These are phyloP conservation scores for Podospora appendiculata DNA, from an alignment of 495 filamentous ascomycete genomes.

Conservation along the genomic window DNA sequence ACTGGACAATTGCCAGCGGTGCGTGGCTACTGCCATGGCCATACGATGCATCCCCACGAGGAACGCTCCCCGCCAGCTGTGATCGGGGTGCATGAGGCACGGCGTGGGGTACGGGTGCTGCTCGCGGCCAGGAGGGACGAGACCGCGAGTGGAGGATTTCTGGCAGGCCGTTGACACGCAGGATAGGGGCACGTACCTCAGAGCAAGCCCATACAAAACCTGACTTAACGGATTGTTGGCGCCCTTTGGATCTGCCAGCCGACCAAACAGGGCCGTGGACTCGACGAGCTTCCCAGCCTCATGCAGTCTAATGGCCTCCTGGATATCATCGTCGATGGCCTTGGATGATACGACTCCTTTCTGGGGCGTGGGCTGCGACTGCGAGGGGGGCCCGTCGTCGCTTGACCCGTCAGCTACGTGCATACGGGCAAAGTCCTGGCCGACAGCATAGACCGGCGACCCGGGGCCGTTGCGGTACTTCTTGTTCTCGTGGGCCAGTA, in stretches of 20 bases:
- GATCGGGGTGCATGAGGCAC: slow-evolving; percentile 1
- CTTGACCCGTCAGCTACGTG: slow-evolving; percentile 15
- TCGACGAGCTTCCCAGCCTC: slow-evolving; percentile 67
- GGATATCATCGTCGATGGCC: slow-evolving; percentile 68
- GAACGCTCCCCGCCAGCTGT: background rate
- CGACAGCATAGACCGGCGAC: slow-evolving; percentile 18
- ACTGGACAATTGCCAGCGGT: slow-evolving; percentile 5
- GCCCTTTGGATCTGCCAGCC: slow-evolving; percentile 76
- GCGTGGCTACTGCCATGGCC: slow-evolving; percentile 11
- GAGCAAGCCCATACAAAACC: slow-evolving; percentile 89
- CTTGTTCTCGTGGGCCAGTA: slow-evolving; percentile 64
- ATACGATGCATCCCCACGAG: slow-evolving; percentile 6
- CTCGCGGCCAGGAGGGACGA: background rate
- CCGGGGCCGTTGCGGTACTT: slow-evolving; percentile 33
- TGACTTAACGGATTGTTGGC: slow-evolving; percentile 90
- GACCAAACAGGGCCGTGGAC: slow-evolving; percentile 81
- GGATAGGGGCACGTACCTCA: slow-evolving; percentile 54
- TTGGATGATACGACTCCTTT: slow-evolving; percentile 35
- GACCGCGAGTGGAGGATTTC: too few relatives aligned
- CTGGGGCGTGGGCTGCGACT: slow-evolving; percentile 3
- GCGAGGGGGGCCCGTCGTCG: slow-evolving; percentile 2
- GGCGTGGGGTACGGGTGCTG: background rate
- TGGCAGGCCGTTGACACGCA: too few relatives aligned
- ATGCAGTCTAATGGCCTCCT: slow-evolving; percentile 92
- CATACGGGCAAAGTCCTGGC: slow-evolving; percentile 15